phyloP scores from a whole-genome alignment of 2,329 filamentous ascomycete genomes.

The Alternaria solani region DNA sequence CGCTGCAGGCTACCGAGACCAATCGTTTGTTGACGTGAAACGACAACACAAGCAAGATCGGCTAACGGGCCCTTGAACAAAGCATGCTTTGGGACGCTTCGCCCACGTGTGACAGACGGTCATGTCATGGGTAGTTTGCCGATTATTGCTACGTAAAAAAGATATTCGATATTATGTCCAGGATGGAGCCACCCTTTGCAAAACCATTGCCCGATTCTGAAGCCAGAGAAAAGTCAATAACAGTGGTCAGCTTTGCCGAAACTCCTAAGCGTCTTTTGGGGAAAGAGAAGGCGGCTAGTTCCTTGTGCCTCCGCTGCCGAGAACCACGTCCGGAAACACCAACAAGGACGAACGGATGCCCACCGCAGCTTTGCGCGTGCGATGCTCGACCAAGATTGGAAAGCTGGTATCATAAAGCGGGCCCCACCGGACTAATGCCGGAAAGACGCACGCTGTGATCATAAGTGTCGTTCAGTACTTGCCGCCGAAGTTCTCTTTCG shows the following conservation, averaged over 20 bases:
- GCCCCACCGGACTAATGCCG: conserved; percentile 40
- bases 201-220: conserved; percentile 23
- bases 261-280: conserved; percentile 29
- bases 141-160: conserved; percentile 31
- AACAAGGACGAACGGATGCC: conserved; percentile 40
- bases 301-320: conserved; percentile 35
- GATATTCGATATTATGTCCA: conserved; percentile 35
- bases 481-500: conserved; percentile 88
- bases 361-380: conserved; percentile 40
- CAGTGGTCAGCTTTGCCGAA: conserved; percentile 16
- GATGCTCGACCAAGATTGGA: conserved; percentile 40
- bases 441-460: conserved; percentile 52
- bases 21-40: conserved; percentile 33
- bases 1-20: conserved; percentile 40
- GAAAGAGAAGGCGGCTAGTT: conserved; percentile 23
- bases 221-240: conserved; percentile 22
- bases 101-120: conserved; percentile 27
- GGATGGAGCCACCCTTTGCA: conserved; percentile 20
- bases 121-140: conserved; percentile 26
- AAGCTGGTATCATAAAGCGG: conserved; percentile 51
- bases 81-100: conserved; percentile 22
- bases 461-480: conserved; percentile 52
- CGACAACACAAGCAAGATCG: conserved; percentile 27
- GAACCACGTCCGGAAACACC: conserved; percentile 35
- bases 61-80: conserved; percentile 31